phyloP scores from a whole-genome alignment of 352 stramenopile species.

The Thalassiosira hispida region DNA sequence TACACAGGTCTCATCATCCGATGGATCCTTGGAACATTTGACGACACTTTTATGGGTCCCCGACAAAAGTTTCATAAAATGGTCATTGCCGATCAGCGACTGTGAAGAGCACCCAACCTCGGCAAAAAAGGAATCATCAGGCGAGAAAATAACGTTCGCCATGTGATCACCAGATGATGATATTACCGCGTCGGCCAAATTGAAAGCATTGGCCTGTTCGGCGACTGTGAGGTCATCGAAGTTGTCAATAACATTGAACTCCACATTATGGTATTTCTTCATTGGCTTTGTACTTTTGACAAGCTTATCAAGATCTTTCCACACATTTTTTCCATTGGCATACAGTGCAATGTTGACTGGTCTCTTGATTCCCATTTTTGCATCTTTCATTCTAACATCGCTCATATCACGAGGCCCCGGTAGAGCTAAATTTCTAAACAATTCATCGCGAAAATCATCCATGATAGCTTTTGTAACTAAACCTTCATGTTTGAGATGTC shows the following conservation, averaged over 20 bases:
- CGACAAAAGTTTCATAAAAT: slow-evolving; percentile 37
- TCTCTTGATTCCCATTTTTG: slow-evolving; percentile 24
- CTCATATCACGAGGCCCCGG: slow-evolving; percentile 24
- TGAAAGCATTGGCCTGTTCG: slow-evolving; percentile 39
- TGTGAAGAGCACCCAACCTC: slow-evolving; percentile 30
- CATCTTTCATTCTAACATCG: slow-evolving; percentile 32
- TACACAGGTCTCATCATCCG: slow-evolving; percentile 9
- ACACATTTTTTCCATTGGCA: slow-evolving; percentile 20
- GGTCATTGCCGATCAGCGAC: slow-evolving; percentile 15
- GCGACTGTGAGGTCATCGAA: slow-evolving; percentile 33
- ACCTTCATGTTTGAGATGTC: slow-evolving; percentile 13
- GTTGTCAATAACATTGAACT: slow-evolving; percentile 27
- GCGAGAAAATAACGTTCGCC: slow-evolving; percentile 41
- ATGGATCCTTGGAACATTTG: slow-evolving; percentile 2
- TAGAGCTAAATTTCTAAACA: slow-evolving; percentile 36
- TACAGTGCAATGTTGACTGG: slow-evolving; percentile 33
- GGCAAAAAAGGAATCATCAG: slow-evolving; percentile 32
- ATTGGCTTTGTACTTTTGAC: background rate
- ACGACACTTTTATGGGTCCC: slow-evolving; percentile 17
- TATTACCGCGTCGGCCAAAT: slow-evolving; percentile 36
- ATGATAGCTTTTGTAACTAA: slow-evolving; percentile 30
- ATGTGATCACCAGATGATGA: slow-evolving; percentile 33
- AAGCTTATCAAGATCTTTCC: slow-evolving; percentile 26
- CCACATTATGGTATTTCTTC: slow-evolving; percentile 29
- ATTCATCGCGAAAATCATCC: slow-evolving; percentile 40